phyloP scores from a whole-genome alignment of 1,139 yeast genomes.

The Candida buenavistaensis region DNA sequence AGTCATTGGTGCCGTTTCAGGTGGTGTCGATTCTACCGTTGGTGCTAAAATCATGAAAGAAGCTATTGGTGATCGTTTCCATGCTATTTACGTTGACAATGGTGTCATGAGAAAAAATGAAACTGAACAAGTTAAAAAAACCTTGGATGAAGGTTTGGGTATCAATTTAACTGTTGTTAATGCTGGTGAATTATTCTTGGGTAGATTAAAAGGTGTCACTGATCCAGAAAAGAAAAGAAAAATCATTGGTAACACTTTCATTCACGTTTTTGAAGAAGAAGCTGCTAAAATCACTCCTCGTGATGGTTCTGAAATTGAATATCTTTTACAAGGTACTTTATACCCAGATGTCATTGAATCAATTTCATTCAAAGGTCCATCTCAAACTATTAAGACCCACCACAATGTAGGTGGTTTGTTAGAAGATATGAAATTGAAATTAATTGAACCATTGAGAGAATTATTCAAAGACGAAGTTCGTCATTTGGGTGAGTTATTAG shows the following conservation, averaged over 20 bases:
- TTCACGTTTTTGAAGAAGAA: conserved; percentile 94
- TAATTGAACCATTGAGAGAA: conserved; percentile 97
- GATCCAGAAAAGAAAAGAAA: conserved; percentile 99
- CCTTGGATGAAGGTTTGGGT: conserved; percentile 89
- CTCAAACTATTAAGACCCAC: conserved; percentile 98
- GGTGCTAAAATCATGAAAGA: conserved; percentile 98
- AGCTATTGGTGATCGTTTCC: conserved; percentile 98
- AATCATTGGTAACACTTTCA: conserved; percentile 97
- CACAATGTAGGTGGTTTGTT: conserved; percentile 98
- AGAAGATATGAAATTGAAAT: conserved; percentile 96
- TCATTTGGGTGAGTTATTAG: conserved; percentile 89
- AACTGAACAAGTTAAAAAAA: conserved; percentile 82
- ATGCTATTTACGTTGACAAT: conserved; percentile 95
- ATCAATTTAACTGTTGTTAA: conserved; percentile 93
- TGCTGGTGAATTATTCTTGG: conserved; percentile 87
- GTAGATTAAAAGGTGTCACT: conserved; percentile 85
- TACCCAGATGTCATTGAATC: conserved; percentile 99
- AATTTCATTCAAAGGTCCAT: conserved; percentile 96
- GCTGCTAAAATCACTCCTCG: conserved; percentile 90
- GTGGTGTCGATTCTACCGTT: conserved; percentile 99
- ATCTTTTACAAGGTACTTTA: conserved; percentile 92
- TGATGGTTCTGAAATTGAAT: conserved; percentile 89
- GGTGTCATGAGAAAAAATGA: conserved; percentile 97
- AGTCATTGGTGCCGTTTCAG: conserved; percentile 99
- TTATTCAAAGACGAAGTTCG: conserved; percentile 98